Base-by-base conservation (phyloP, 2,329 filamentous ascomycete genomes). In the Aspergillus carbonarius region DNA sequence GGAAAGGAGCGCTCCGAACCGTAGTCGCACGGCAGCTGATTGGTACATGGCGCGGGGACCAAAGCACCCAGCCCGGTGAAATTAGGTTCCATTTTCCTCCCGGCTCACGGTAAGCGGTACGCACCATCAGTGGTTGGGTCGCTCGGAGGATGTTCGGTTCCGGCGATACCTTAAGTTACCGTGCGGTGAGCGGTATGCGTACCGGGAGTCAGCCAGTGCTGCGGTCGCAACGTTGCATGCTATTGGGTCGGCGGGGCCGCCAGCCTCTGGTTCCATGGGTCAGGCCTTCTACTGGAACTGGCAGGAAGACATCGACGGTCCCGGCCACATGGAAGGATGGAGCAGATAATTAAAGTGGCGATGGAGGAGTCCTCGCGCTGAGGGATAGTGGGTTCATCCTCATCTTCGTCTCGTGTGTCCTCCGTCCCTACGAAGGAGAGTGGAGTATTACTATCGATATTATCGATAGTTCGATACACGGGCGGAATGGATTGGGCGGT, bases 1-100 rank as follows among this genome's bases (percentile, higher is more conserved):
- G 58, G 54, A 62, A 69, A 64, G 65, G 61, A 66, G 63, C 69
- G 68, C 70, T 67, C 71, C 70, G 70, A 70, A 68, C 70, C 70
- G 69, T 71, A 65, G 66, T 69, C 64, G 66, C 66, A 68, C 67
- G 68, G 65, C 67, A 64, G 68, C 35, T 61, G 55, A 57, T 58
- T 63, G 55, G 60, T 46, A 58, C 46, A 52, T 40, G 12, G 30
- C 17, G 54, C 37, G 34, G 54, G 32, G n/a, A 37, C 47, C 27
- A 46, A 8, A 27, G 20, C 32, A 40, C 49, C 59, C 18, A 69
- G 59, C 42, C 46, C 44, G 34, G 46, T 47, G 25, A 54, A 54
- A 54, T 47, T 30, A 55, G 39, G 34, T 54, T 32, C 32, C 30
- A 34, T 37, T 44, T 25, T 30, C n/a, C 32, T 54, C 27, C 27